phyloP scores from a whole-genome alignment of 768 basidiomycete genomes.

The Tricholomella constricta region DNA sequence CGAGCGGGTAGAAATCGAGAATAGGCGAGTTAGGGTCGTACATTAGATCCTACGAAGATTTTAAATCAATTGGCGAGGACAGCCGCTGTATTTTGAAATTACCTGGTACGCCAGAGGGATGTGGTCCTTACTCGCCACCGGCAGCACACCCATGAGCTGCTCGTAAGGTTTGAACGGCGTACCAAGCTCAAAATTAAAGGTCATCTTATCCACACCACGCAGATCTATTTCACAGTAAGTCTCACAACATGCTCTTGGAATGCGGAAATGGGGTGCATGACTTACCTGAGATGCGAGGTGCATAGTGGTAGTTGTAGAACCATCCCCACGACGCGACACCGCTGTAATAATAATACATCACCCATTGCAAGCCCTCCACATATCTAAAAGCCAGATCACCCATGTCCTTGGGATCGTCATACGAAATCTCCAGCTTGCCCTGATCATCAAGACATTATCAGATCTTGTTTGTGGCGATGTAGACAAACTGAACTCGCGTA shows the following conservation, averaged over 20 bases:
- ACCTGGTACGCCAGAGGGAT: slow-evolving; percentile 89
- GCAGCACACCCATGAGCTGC: slow-evolving; percentile 97
- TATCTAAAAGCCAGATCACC: slow-evolving; percentile 76
- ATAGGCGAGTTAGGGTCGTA: slow-evolving; percentile 81
- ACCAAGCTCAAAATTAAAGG: slow-evolving; percentile 86
- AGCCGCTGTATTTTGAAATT: background rate
- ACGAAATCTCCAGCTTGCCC: slow-evolving; percentile 87
- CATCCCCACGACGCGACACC: slow-evolving; percentile 98
- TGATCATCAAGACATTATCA: slow-evolving; percentile 27
- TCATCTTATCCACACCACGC: slow-evolving; percentile 77
- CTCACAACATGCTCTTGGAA: background rate
- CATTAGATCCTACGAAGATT: slow-evolving; percentile 77
- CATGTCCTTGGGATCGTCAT: slow-evolving; percentile 67
- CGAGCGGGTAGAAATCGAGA: slow-evolving; percentile 89
- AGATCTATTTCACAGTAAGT: slow-evolving; percentile 33
- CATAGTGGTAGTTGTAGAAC: slow-evolving; percentile 99
- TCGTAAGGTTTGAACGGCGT: slow-evolving; percentile 91
- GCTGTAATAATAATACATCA: slow-evolving; percentile 98
- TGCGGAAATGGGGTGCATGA: background rate
- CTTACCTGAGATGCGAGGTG: slow-evolving; percentile 92
- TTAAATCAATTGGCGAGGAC: background rate
- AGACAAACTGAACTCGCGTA: slow-evolving; percentile 30
- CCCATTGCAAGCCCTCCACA: slow-evolving; percentile 96
- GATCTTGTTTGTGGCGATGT: background rate
- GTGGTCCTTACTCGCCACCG: slow-evolving; percentile 85